phyloP scores from a whole-genome alignment of 2,329 filamentous ascomycete genomes.

The Pseudocercospora fijiensis region DNA sequence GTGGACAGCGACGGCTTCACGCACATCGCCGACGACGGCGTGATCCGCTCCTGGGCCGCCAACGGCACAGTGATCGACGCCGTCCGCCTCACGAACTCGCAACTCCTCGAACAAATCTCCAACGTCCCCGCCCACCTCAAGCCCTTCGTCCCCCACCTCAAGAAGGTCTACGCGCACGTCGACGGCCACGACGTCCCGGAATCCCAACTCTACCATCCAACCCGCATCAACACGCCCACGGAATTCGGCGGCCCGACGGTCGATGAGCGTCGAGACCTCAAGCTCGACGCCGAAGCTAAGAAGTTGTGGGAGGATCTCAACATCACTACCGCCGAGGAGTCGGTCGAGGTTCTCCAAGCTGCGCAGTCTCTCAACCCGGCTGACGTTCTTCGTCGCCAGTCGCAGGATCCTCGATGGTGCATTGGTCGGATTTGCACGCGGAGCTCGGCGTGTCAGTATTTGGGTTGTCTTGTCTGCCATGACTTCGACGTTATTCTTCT shows the following conservation, averaged over 20 bases:
- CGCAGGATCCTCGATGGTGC: background rate
- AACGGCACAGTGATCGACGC: constrained; percentile 24
- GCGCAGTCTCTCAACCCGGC: background rate
- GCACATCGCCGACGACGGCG: constrained; percentile 27
- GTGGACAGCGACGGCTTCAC: background rate
- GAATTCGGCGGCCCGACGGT: background rate
- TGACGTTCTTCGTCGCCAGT: background rate
- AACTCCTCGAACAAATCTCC: constrained; percentile 8
- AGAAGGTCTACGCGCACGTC: background rate
- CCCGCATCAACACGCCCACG: background rate
- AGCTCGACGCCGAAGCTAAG: background rate
- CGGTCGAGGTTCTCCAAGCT: background rate
- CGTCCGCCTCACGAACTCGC: constrained; percentile 19
- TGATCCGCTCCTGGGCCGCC: constrained; percentile 25
- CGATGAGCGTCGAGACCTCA: background rate
- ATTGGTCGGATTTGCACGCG: background rate
- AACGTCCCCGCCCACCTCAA: background rate
- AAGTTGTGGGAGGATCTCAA: background rate
- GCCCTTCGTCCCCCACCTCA: constrained; percentile 2
- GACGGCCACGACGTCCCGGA: background rate
- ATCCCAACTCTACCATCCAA: background rate
- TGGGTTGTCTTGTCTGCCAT: background rate
- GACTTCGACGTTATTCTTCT: background rate
- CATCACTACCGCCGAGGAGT: background rate
- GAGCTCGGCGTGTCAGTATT: background rate